These are phyloP conservation scores for Linderina pennispora DNA, from an alignment of 192 early-diverging fungal genomes.

Conservation along the genomic window DNA sequence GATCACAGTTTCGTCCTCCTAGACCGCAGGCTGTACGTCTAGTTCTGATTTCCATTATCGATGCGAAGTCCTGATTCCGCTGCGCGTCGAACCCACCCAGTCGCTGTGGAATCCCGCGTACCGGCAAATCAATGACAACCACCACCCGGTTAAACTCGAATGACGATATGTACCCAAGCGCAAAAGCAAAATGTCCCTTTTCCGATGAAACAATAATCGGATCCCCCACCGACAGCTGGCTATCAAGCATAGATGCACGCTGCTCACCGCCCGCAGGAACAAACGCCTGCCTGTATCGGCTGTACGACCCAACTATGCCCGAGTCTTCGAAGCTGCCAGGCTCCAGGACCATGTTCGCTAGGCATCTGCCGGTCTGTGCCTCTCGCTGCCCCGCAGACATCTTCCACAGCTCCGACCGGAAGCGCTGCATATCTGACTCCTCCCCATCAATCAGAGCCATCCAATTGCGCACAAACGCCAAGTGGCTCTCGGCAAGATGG, in stretches of 20 bases:
- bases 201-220: slow-evolving; percentile 78
- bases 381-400: slow-evolving; percentile 50
- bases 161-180: slow-evolving; percentile 65
- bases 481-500: slow-evolving; percentile 54
- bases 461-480: slow-evolving; percentile 76
- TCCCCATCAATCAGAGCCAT: slow-evolving; percentile 66
- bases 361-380: slow-evolving; percentile 36
- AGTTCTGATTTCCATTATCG: slow-evolving; percentile 35
- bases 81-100: slow-evolving; percentile 48
- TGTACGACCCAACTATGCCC: slow-evolving; percentile 17
- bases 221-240: slow-evolving; percentile 58
- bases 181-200: slow-evolving; percentile 63
- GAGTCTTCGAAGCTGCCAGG: slow-evolving; percentile 22
- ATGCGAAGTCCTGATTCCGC: slow-evolving; percentile 52
- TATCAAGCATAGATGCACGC: slow-evolving; percentile 22
- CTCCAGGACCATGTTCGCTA: slow-evolving; percentile 30
- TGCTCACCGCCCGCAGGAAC: not conserved
- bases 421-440: slow-evolving; percentile 58
- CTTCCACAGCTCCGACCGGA: slow-evolving; percentile 67
- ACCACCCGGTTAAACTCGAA: slow-evolving; percentile 46
- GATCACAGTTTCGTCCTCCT: slow-evolving; percentile 17
- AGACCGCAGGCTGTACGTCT: slow-evolving; percentile 3
- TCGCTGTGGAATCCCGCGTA: slow-evolving; percentile 59
- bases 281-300: slow-evolving; percentile 30
- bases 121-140: slow-evolving; percentile 55